Base-by-base conservation (phyloP, 2,329 filamentous ascomycete genomes). In the Trichoderma sp. region DNA sequence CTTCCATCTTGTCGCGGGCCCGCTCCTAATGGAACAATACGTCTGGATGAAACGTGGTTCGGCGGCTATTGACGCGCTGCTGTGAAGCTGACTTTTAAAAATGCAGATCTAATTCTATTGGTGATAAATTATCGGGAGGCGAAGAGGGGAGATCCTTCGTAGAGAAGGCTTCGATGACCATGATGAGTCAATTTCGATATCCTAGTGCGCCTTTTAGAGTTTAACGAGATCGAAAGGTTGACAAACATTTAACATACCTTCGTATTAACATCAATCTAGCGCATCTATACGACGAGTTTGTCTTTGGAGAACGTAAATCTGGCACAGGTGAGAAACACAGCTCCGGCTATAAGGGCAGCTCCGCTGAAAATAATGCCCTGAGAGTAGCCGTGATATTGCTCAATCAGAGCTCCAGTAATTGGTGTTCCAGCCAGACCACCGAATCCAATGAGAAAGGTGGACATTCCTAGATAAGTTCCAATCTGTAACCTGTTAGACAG, bases 291-390 rank as follows among this genome's bases (percentile, higher is more conserved):
- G 5, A 65, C 27, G 16, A 65, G 62, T 8, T 37, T 52, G 37
- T 58, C 55, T 29, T 14, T 58, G 6, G 53, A 56, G n/a, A 49
- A 49, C 4, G 63, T 37, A 58, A 47, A 37, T n/a, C 53, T 40
- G 3, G 53, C 63, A 4, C n/a, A 29, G 4, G 55, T 66, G 4
- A 58, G 57, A 21, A 66, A 55, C 6, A 66, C 27, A 37, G 63
- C 63, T 5, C 62, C 62, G 0, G 53, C 14, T 27, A 66, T 66
- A 1, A 66, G 52, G 14, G 49, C 62, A 13, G 62, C 49, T 4
- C 37, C 63, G 21, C 53, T 66, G 4, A 66, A 66, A 13, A 66
- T 58, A 31, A 66, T 66, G 10, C 63, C 63, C 27, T 58, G 63
- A 16, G 55, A 47, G 16, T 66, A 58, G 10, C 37, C 55, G 24